Base-by-base conservation (phyloP, 139 green algal species). In the Spirogloea muscicola region DNA sequence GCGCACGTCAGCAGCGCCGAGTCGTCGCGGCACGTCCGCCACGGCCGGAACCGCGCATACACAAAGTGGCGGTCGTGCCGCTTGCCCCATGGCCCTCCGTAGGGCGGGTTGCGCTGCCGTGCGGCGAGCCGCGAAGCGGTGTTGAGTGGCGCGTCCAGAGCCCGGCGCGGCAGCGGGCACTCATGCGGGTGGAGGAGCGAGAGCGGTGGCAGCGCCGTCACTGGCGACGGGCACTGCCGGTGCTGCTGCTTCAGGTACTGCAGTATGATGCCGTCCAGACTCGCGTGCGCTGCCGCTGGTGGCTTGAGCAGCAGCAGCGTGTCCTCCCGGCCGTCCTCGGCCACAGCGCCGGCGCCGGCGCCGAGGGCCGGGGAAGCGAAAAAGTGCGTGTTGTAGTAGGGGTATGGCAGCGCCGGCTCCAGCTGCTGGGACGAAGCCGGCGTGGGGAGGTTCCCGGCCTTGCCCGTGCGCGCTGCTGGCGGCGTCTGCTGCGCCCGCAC, bases 221-320 rank as follows among this genome's bases (percentile, higher is more conserved):
- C 85, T 3, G 89, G 89, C 3, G 73, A 71, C 3, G 71, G 49
- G n/a, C 81, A 83, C 46, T 82, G 70, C 18, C 79, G 48, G 79
- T 92, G 89, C 84, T 92, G 88, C 49, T 91, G 84, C 72, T 84
- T 81, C 31, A 94, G 85, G 72, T 89, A 88, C 7, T 77, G 59
- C 58, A 84, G 86, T 0, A 94, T 76, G 2, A 94, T 90, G 48
- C 57, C 38, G 43, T 90, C 76, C 25, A 92, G 78, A 43, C 74
- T 68, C 1, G 58, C 58, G 2, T 82, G 29, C 37, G 27, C 29
- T 43, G 49, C n/a, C n/a, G n/a, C n/a, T n/a, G n/a, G n/a, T n/a
- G n/a, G n/a, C n/a, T n/a, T n/a, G n/a, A n/a, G n/a, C n/a, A n/a
- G n/a, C n/a, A n/a, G n/a, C n/a, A n/a, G n/a, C n/a, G n/a, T n/a